Evolutionary conservation across 2,329 filamentous ascomycete genomes (phyloP).

Genomic region (Phaeoacremonium minimum): DNA sequence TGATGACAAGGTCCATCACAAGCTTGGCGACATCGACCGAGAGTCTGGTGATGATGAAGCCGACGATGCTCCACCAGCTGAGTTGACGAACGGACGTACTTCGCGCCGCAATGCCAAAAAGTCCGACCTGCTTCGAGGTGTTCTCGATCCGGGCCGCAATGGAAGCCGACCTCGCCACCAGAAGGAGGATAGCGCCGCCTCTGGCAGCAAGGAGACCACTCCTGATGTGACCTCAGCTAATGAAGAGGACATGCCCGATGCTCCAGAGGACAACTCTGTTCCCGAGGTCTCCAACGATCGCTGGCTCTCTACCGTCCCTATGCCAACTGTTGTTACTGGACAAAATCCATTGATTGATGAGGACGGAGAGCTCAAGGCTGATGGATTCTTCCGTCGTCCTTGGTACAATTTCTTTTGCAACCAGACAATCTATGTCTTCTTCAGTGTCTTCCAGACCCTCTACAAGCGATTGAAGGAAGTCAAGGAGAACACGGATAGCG

Average conservation of each 20-base stretch:
- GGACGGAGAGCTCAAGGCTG: conserved; percentile 64
- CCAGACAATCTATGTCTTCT: conserved; percentile 88
- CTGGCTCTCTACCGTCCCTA: conserved; percentile 60
- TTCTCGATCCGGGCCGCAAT: conserved; percentile 73
- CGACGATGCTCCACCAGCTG: conserved; percentile 68
- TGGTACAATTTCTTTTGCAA: conserved; percentile 91
- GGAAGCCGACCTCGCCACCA: conserved; percentile 66
- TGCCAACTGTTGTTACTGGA: conserved; percentile 47
- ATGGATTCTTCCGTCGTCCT: conserved; percentile 75
- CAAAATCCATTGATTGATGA: conserved; percentile 53
- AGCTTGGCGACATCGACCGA: conserved; percentile 64
- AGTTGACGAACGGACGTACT: conserved; percentile 63
- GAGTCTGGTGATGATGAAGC: conserved; percentile 72
- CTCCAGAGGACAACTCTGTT: conserved; percentile 49
- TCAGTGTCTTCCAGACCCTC: conserved; percentile 87
- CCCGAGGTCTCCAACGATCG: conserved; percentile 62
- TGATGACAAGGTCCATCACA: conserved; percentile 63
- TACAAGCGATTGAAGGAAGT: conserved; percentile 80
- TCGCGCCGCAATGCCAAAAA: conserved; percentile 68
- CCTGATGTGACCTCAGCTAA: conserved; percentile 75
- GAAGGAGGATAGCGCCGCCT: conserved; percentile 75
- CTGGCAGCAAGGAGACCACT: conserved; percentile 82
- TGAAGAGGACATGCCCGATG: conserved; percentile 70
- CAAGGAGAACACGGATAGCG: conserved; percentile 73
- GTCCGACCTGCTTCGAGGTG: conserved; percentile 76